Conservation (phyloP, 1,284 basidiomycete genomes). For the Rhodotorula sp. region DNA sequence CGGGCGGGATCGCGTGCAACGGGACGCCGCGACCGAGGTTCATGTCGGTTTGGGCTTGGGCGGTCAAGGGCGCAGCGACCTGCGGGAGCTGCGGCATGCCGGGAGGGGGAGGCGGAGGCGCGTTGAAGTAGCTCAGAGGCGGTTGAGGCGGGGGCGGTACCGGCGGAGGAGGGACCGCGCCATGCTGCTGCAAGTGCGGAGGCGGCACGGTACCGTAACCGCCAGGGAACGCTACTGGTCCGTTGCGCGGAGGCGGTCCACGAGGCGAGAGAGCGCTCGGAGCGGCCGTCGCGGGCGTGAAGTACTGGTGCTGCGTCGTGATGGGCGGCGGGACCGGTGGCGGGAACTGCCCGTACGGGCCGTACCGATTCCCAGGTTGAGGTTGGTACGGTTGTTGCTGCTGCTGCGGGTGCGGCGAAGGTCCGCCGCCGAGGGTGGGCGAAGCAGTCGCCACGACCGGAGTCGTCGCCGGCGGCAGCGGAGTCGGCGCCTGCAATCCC, state of each 20-base stretch:
- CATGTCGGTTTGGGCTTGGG: constrained; percentile 39
- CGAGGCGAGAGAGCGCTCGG: constrained; percentile 6
- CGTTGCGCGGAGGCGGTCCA: constrained; percentile 3
- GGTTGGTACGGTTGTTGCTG: background rate
- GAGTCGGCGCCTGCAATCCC: constrained; percentile 11
- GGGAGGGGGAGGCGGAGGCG: constrained; percentile 14
- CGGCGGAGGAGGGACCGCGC: constrained; percentile 13
- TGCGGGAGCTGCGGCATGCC: constrained; percentile 5
- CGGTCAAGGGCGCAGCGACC: constrained; percentile 39
- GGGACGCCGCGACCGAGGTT: constrained; percentile 83
- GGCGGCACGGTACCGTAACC: too few relatives aligned
- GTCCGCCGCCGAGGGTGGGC: background rate
- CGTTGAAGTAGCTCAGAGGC: constrained; percentile 25
- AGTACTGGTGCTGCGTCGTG: constrained; percentile 28
- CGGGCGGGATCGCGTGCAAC: constrained; percentile 71
- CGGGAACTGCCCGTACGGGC: constrained; percentile 9
- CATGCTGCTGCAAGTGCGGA: constrained; percentile 11
- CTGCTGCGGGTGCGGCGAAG: background rate
- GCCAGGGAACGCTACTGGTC: constrained; percentile 10
- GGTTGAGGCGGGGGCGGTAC: constrained; percentile 21
- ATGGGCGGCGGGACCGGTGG: constrained; percentile 20
- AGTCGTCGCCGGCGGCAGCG: constrained; percentile 37
- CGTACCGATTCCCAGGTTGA: constrained; percentile 7
- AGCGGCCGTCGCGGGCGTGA: constrained; percentile 8
- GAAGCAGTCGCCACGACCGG: constrained; percentile 30